These are phyloP conservation scores for Hirschioporus abietinus DNA, from an alignment of 768 basidiomycete species.

Conservation along the genomic window DNA sequence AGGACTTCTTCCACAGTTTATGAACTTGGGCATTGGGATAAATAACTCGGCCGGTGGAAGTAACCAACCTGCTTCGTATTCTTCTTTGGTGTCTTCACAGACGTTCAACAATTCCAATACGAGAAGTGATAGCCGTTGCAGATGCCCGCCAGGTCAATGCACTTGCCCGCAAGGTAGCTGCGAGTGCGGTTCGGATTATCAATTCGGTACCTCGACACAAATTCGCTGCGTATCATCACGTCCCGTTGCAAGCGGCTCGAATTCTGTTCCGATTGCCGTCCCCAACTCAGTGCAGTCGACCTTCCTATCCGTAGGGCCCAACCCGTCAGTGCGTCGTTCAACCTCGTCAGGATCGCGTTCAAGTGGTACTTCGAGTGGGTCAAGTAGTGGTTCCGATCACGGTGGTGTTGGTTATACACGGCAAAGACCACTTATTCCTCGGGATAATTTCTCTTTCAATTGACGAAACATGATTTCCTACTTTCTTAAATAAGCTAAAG, in stretches of 20 bases:
- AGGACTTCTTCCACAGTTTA: constrained; percentile 15
- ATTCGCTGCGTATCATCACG: not conserved
- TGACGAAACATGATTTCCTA: not conserved
- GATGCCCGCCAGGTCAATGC: constrained; percentile 28
- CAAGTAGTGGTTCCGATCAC: not conserved
- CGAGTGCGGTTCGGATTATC: not conserved
- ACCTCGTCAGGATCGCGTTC: not conserved
- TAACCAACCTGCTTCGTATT: constrained; percentile 13
- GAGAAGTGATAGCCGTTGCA: constrained; percentile 17
- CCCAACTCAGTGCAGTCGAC: not conserved
- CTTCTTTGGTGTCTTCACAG: constrained; percentile 13
- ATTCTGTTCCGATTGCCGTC: not conserved
- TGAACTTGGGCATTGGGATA: constrained; percentile 9
- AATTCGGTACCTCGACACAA: not conserved
- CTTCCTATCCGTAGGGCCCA: not conserved
- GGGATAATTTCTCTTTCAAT: not conserved
- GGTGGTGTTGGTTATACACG: not conserved
- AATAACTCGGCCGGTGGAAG: constrained; percentile 14
- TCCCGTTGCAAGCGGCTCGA: not conserved
- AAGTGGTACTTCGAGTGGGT: not conserved
- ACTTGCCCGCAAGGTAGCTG: not conserved
- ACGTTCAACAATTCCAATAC: constrained; percentile 5
- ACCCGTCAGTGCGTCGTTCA: not conserved
- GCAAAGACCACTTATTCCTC: not conserved
- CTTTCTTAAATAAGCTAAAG: not conserved